A percentile compares a stretch with the other conserved stretches of the same genome.
These are phyloP conservation scores for Scutellaria barbata DNA, from an alignment of 257 asterid genomes.

Conservation along the genomic window DNA sequence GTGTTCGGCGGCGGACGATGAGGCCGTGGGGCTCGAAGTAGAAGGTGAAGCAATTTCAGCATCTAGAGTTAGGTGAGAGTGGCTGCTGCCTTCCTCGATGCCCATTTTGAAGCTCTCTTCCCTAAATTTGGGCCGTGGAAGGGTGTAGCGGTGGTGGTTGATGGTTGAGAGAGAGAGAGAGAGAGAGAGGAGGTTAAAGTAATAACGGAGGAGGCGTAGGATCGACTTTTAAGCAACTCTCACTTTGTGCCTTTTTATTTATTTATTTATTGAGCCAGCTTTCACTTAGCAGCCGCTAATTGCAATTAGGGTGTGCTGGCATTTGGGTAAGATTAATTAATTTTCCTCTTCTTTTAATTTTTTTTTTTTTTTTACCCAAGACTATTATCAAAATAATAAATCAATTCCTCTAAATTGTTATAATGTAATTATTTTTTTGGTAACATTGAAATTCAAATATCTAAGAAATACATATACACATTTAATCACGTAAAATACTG, in stretches of 20 bases:
- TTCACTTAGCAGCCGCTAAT: background rate
- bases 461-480: no score
- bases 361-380: no score
- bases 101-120: conserved; percentile 37
- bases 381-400: no score
- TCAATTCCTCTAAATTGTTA: no score
- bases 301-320: background rate
- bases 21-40: conserved; percentile 39
- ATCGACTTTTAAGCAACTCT: conserved; percentile 66
- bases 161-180: conserved; percentile 9
- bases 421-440: no score
- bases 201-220: conserved; percentile 44
- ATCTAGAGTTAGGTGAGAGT: conserved; percentile 39
- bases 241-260: conserved; percentile 8
- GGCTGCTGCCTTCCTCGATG: conserved; percentile 30
- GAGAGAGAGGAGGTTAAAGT: conserved; percentile 20
- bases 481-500: no score
- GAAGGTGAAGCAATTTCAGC: conserved; percentile 37
- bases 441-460: no score
- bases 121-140: conserved; percentile 23
- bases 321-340: background rate
- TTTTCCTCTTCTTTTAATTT: background rate
- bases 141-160: conserved; percentile 20
- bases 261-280: background rate
- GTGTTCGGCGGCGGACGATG: conserved; percentile 47